Conservation (phyloP, 2,329 filamentous ascomycete species). For the Orbilia blumenaviensis region DNA sequence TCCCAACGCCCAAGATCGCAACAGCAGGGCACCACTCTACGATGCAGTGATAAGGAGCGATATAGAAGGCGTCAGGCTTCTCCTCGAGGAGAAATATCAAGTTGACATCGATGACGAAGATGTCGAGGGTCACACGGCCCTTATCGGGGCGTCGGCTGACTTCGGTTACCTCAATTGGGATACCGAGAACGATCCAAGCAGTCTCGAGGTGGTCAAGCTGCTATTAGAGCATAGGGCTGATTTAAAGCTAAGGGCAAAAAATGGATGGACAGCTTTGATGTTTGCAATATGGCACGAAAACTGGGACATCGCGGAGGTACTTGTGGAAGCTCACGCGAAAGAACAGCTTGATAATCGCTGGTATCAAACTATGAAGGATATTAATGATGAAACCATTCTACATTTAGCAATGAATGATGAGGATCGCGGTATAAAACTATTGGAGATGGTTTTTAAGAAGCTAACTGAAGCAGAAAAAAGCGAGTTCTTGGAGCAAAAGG, state of each 20-base stretch:
- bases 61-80: constrained; percentile 15
- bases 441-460: not conserved
- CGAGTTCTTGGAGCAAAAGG: not conserved
- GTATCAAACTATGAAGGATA: constrained; percentile 13
- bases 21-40: constrained; percentile 5
- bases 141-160: not conserved
- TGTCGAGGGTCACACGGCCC: constrained; percentile 4
- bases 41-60: not conserved
- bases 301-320: not conserved
- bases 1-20: constrained; percentile 20
- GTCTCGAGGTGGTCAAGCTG: not conserved
- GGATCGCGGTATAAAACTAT: not conserved
- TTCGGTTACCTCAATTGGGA: no score
- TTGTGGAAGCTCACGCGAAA: constrained; percentile 6
- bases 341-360: constrained; percentile 4
- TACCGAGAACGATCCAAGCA: no score
- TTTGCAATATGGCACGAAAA: not conserved
- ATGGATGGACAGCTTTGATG: constrained; percentile 16
- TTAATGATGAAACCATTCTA: constrained; percentile 5
- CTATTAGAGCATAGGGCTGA: constrained; percentile 12
- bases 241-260: constrained; percentile 19
- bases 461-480: not conserved
- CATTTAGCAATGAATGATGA: not conserved
- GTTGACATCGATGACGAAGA: constrained; percentile 42
- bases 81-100: not conserved